Evolutionary conservation across 495 filamentous ascomycete species (phyloP), one percentile per base, ranked within the genome.

Genomic region (Hyaloscypha variabilis): DNA sequence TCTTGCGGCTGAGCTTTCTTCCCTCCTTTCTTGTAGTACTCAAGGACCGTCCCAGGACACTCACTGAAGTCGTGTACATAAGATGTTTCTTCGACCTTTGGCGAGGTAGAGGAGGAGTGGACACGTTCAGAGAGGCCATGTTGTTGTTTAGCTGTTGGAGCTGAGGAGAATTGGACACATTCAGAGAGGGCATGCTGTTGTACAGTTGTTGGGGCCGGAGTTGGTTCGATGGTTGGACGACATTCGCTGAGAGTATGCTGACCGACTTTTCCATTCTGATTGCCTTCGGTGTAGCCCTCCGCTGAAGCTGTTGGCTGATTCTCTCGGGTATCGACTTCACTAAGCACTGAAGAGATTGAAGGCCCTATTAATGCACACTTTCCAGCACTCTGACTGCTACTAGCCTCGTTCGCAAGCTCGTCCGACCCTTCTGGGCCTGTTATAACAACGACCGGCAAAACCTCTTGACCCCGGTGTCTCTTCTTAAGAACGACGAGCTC

Each of bases 21-120:
- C 36, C 63, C 66, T 24, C 61, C 62, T 39, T 54, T 59, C 34
- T 63, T 61, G 49, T 50, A 60, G 34, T 71, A 66, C 2, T 66
- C 63, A n/a, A 71, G 60, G 36, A 71, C 58, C 2, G 13, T 31
- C 57, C 63, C 64, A 8, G 53, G 69, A 53, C 66, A 71, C 19
- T 71, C 60, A 19, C 53, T 51, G 34, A 68, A 68, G 46, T 71
- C 69, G 57, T 71, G 69, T 49, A 60, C 53, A 42, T 71, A 68
- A 19, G 69, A 68, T 24, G 66, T 17, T 36, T 68, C 62, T 4
- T 68, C 39, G 23, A 46, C 54, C n/a, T 54, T 13, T 31, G 52
- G 31, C 24, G 21, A 4, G 21, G 17, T 17, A 46, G 39, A 46
- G 19, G 39, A 23, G 21, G 39, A 50, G 53, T 11, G 24, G 49